Evolutionary conservation across 805 yeast species (phyloP), one percentile per base, ranked within the genome.

Genomic region (Hanseniaspora valbyensis): DNA sequence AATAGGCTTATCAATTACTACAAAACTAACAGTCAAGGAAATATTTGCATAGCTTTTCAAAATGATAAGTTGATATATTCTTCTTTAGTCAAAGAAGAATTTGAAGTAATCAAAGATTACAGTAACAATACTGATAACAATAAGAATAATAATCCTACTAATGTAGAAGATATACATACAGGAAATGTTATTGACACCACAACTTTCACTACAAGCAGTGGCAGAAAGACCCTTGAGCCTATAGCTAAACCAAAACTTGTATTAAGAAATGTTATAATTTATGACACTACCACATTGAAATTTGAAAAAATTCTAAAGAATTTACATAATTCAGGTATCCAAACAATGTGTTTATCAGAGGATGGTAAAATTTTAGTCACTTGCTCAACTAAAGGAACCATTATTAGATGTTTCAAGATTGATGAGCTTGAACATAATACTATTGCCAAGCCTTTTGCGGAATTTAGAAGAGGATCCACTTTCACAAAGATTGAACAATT

Each of bases 381-480:
- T 0, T 81, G 85, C 1, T 78, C 84, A 2, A 76, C 74, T 22
- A 80, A 80, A 56, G 89, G 89, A 2, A 82, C 89, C 0, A 79
- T 82, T 8, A 72, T 82, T 2, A 62, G 88, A 54, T 78, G 81
- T 1, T 81, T 80, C 56, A 63, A 61, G 14, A 72, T 78, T 2
- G 82, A 84, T 0, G 77, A 74, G 54, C 54, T 75, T 7, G 57
- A 58, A 4, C 56, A 52, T 33, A 48, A 48, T 16, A 25, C n/a
- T 1, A 24, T 22, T 25, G 51, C 41, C 4, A 56, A 55, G 24
- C 53, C 64, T 18, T 41, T 56, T 25, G 72, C 69, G 54, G 87
- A 81, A 59, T 81, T 80, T 59, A 69, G 89, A 57, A 69, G 89
- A 56, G 89, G 89, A 1, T 75, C 84, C 4, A 83, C 87, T 58